These are phyloP conservation scores for Fusarium torreyae DNA, from an alignment of 2,329 filamentous ascomycete species.

Conservation along the genomic window DNA sequence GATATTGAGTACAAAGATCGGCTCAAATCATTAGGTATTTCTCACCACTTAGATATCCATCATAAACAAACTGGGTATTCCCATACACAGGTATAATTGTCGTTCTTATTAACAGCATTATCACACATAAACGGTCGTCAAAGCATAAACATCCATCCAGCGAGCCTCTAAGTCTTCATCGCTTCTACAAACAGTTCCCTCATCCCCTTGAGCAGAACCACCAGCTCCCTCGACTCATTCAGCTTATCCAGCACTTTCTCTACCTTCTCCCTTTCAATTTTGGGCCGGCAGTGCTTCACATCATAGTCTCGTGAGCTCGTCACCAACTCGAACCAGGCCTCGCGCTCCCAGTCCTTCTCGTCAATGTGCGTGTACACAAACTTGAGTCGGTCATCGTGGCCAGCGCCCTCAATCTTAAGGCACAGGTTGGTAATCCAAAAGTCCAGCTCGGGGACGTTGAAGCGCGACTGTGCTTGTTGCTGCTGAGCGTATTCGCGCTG, in stretches of 20 bases:
- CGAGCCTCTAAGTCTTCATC: constrained; percentile 64
- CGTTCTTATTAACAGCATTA: constrained; percentile 14
- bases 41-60: neutral
- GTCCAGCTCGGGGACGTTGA: constrained; percentile 93
- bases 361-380: constrained; percentile 92
- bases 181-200: constrained; percentile 81
- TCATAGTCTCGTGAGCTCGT: constrained; percentile 88
- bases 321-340: constrained; percentile 94
- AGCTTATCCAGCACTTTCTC: constrained; percentile 83
- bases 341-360: constrained; percentile 87
- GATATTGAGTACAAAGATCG: neutral
- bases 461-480: constrained; percentile 85
- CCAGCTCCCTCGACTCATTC: constrained; percentile 84
- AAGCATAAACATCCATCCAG: constrained; percentile 9
- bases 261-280: constrained; percentile 83
- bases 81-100: constrained; percentile 18
- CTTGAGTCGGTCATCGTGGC: constrained; percentile 86
- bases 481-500: constrained; percentile 80
- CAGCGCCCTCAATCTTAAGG: constrained; percentile 89
- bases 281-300: constrained; percentile 84
- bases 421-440: constrained; percentile 97
- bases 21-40: neutral
- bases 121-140: constrained; percentile 29
- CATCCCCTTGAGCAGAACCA: constrained; percentile 84
- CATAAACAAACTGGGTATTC: neutral